Evolutionary conservation across 176 grass and related monocot species (phyloP), one percentile per base, ranked within the genome.

Genomic region (Eremochloa ophiuroides): DNA sequence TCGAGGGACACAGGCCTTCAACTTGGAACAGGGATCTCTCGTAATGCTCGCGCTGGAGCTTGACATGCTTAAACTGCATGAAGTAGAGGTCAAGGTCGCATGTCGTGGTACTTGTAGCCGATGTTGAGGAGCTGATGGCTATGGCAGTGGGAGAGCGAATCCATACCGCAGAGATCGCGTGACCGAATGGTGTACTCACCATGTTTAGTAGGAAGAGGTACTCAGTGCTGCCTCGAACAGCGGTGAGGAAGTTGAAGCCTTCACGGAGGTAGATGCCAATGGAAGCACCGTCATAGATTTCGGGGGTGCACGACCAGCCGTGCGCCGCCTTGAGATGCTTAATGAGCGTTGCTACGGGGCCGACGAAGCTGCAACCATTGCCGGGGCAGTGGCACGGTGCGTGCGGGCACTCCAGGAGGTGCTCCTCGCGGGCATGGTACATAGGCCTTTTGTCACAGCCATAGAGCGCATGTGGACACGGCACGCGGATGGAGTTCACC

Each of bases 161-260:
- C n/a, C n/a, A n/a, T n/a, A n/a, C 10, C 14, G 13, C 43, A 46
- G 43, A 46, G 43, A 46, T 6, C 13, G 43, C 43, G 13, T 15
- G 43, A 13, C 43, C 2, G 43, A 46, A 46, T 13, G 43, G 43
- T 12, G 10, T 2, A 3, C 12, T 12, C 12, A 3, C 43, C 43
- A 46, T 15, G 43, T 46, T 46, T 13, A 46, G 43, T 5, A 71
- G 68, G 25, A 44, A 12, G 2, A 71, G 40, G 40, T 4, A 46
- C 5, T 25, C 15, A n/a, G n/a, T n/a, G 2, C 1, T 33, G 41
- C 14, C 13, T 13, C 13, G 6, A 14, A 3, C 27, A 1, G 61
- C 59, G 6, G n/a, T 16, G 31, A 83, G 15, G 59, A 74, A 28
- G n/a, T 75, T 74, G 43, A 66, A 10, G 59, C 81, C 81, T 7